Percentiles rank a stretch among this genome's conserved stretches.
Conservation (phyloP, 768 basidiomycete species). For the Boletus subparvulus region DNA sequence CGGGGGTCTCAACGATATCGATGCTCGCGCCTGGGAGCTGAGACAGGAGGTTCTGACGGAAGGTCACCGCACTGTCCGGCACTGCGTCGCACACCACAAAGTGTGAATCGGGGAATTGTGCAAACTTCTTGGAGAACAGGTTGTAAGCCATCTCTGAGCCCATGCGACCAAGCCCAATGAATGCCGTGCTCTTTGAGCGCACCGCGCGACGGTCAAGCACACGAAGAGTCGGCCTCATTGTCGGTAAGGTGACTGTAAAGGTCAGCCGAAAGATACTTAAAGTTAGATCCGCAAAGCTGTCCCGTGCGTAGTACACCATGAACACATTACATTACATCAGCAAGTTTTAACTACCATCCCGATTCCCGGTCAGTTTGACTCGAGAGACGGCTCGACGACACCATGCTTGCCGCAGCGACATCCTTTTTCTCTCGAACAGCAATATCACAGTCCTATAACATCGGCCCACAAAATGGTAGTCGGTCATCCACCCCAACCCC, state of each 20-base stretch:
- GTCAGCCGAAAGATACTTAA: not conserved
- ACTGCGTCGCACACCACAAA: slow-evolving; percentile 82
- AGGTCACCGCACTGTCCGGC: slow-evolving; percentile 54
- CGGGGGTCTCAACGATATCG: slow-evolving; percentile 59
- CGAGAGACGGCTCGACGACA: not conserved
- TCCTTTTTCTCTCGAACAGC: slow-evolving; percentile 81
- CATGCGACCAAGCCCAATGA: slow-evolving; percentile 89
- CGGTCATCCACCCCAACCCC: slow-evolving; percentile 39
- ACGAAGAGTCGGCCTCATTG: slow-evolving; percentile 53
- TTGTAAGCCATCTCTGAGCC: slow-evolving; percentile 86
- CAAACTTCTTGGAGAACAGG: slow-evolving; percentile 72
- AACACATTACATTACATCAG: slow-evolving; percentile 12
- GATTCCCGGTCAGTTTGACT: not conserved
- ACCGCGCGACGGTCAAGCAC: slow-evolving; percentile 35
- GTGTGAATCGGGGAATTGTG: slow-evolving; percentile 47
- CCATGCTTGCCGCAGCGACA: slow-evolving; percentile 78
- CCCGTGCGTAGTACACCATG: not conserved
- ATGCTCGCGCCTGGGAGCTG: slow-evolving; percentile 62
- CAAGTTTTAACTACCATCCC: not conserved
- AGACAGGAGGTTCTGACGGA: slow-evolving; percentile 52
- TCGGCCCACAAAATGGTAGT: slow-evolving; percentile 43
- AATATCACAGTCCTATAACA: slow-evolving; percentile 77
- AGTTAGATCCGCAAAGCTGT: slow-evolving; percentile 1
- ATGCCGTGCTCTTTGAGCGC: slow-evolving; percentile 59
- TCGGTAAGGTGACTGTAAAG: not conserved